These are phyloP conservation scores for Ogataea pini DNA, from an alignment of 805 yeast species.

Conservation along the genomic window DNA sequence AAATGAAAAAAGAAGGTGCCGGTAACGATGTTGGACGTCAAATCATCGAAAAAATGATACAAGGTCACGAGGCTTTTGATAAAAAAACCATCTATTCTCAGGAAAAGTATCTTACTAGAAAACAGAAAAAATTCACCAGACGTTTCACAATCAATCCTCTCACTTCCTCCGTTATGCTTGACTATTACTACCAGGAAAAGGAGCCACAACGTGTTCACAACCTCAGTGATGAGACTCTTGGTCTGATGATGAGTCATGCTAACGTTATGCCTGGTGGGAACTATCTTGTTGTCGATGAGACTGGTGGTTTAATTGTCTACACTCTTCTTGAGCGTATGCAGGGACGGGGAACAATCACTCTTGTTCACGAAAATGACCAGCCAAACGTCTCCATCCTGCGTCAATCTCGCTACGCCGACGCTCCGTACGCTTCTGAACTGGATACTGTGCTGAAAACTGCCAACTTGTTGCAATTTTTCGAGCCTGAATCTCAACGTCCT, in stretches of 20 bases:
- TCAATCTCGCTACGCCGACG: slow-evolving; percentile 63
- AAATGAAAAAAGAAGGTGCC: slow-evolving; percentile 70
- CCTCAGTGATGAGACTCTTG: slow-evolving; percentile 82
- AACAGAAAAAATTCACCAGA: slow-evolving; percentile 86
- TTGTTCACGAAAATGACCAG: slow-evolving; percentile 92
- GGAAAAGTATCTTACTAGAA: slow-evolving; percentile 87
- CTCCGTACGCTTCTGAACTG: slow-evolving; percentile 35
- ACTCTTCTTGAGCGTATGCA: slow-evolving; percentile 90
- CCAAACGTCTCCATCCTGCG: slow-evolving; percentile 73
- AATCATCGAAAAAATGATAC: slow-evolving; percentile 78
- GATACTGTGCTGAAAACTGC: slow-evolving; percentile 63
- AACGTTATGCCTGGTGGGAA: slow-evolving; percentile 88
- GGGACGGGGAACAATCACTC: slow-evolving; percentile 67
- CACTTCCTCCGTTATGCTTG: slow-evolving; percentile 67
- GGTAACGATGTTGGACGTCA: slow-evolving; percentile 65
- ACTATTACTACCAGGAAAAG: slow-evolving; percentile 68
- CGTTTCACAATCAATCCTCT: slow-evolving; percentile 80
- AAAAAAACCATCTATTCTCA: slow-evolving; percentile 88
- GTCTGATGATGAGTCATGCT: slow-evolving; percentile 72
- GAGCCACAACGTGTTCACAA: slow-evolving; percentile 74
- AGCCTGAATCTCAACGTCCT: slow-evolving; percentile 64
- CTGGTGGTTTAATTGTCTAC: slow-evolving; percentile 87
- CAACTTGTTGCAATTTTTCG: slow-evolving; percentile 76
- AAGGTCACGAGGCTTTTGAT: slow-evolving; percentile 82
- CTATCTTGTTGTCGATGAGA: slow-evolving; percentile 86